Evolutionary conservation across 208 protist species (phyloP), one percentile per base, ranked within the genome.

Genomic region (Herpetomonas samuelpessoai): DNA sequence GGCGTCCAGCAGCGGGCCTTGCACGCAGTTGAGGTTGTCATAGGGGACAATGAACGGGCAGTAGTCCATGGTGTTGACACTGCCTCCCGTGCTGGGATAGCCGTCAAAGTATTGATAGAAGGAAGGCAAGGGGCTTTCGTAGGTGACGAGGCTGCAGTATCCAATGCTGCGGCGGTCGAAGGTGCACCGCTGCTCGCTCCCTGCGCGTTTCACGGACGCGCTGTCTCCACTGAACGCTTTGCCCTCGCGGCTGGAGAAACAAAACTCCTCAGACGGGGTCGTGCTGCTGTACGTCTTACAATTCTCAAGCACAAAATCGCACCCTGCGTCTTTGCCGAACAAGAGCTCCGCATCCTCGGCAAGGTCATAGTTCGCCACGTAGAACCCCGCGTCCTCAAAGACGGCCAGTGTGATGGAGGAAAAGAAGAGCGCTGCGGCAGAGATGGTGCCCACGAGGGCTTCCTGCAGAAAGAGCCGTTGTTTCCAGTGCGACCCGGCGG

Each of bases 341-440:
- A 65, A 89, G 18, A 4, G 31, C 26, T 73, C 65, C n/a, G 74
- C 28, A 29, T 83, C 69, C 38, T 83, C 62, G 18, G 82, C 78
- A 14, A 74, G n/a, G 29, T 2, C 39, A 52, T 81, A 89, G 61
- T 86, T 72, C 19, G 66, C 68, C 9, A 50, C 57, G 48, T 86
- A 89, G 53, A 72, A 79, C 28, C 82, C 82, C 7, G 70, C 52
- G 41, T 86, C 78, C 27, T 89, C 75, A 38, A 89, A 72, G 41
- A 65, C 77, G 7, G 78, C 82, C 12, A 86, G 59, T 14, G 82
- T 89, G 30, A 89, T 54, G 19, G 67, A 76, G 0, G 82, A 83
- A 51, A 74, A 79, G 57, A 73, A 75, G 1, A 76, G 35, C 1
- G 45, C 53, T 3, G 63, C 55, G 18, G 64, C 62, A 4, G 82